phyloP scores from a whole-genome alignment of 768 basidiomycete species.

The Pisolithus microcarpus region DNA sequence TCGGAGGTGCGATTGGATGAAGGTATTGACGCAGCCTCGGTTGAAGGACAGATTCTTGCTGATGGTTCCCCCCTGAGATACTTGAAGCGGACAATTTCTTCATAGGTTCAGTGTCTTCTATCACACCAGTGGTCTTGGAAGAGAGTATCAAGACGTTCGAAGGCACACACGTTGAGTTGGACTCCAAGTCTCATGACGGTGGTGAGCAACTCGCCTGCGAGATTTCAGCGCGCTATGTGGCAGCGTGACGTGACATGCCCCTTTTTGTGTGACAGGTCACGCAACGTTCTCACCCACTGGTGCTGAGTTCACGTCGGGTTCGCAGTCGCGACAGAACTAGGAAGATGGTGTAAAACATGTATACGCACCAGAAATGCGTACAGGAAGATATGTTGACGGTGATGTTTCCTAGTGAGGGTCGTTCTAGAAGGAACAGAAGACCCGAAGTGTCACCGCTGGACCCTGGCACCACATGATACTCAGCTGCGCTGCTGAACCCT shows the following conservation, averaged over 20 bases:
- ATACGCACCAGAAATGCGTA: neutral
- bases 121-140: constrained; percentile 6
- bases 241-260: constrained; percentile 5
- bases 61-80: neutral
- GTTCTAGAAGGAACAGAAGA: too few species aligned
- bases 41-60: neutral
- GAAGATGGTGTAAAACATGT: neutral
- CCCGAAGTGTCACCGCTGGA: too few species aligned
- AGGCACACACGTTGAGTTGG: constrained; percentile 9
- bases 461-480: too few species aligned
- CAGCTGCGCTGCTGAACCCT: too few species aligned
- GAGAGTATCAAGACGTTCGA: constrained; percentile 1
- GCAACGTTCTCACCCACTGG: neutral
- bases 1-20: neutral
- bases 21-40: neutral
- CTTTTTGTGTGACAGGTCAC: constrained; percentile 5
- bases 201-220: constrained; percentile 7
- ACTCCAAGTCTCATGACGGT: constrained; percentile 5
- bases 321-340: neutral
- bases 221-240: neutral
- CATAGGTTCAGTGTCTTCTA: neutral
- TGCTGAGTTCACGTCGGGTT: neutral
- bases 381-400: neutral
- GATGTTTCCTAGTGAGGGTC: too few species aligned
- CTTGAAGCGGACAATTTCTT: neutral